phyloP scores from a whole-genome alignment of 805 yeast genomes.

The Scheffersomyces lignosus region DNA sequence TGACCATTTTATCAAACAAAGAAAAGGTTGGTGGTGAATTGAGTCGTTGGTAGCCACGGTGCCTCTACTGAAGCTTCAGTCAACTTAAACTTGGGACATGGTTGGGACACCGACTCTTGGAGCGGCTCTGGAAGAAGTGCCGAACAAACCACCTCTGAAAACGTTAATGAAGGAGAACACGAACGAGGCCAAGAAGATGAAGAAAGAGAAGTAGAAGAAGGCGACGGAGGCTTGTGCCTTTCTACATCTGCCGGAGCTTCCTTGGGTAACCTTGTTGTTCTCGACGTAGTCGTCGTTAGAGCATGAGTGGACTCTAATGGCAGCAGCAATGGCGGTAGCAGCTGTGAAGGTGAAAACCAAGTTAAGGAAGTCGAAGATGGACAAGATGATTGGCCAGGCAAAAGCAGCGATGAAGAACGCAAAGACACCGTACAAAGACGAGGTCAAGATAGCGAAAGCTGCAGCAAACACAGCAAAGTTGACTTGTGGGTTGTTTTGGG shows the following conservation, averaged over 20 bases:
- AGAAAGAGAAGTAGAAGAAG: constrained; percentile 82
- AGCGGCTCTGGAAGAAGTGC: constrained; percentile 38
- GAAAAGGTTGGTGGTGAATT: too few relatives aligned
- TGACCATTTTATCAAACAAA: too few relatives aligned
- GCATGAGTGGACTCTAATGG: constrained; percentile 85
- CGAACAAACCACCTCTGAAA: constrained; percentile 50
- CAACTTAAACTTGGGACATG: constrained; percentile 75
- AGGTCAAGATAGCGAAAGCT: constrained; percentile 80
- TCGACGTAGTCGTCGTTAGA: constrained; percentile 62
- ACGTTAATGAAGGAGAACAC: constrained; percentile 60
- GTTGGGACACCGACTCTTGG: constrained; percentile 87
- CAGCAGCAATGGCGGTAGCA: constrained; percentile 92
- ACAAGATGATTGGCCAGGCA: constrained; percentile 84
- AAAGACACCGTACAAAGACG: constrained; percentile 72
- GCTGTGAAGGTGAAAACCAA: constrained; percentile 91
- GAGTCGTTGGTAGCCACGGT: background rate
- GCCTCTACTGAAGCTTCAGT: background rate
- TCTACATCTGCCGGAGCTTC: constrained; percentile 85
- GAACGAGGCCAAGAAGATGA: constrained; percentile 66
- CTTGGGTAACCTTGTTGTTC: constrained; percentile 69
- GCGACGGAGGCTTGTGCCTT: constrained; percentile 85
- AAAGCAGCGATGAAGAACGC: constrained; percentile 77
- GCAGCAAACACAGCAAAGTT: constrained; percentile 87
- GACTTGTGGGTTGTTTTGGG: constrained; percentile 70
- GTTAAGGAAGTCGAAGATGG: constrained; percentile 81